A percentile compares a stretch with the other conserved stretches of the same genome.
Evolutionary conservation across 1,284 basidiomycete species (phyloP).

Genomic region (Irpex sp.): DNA sequence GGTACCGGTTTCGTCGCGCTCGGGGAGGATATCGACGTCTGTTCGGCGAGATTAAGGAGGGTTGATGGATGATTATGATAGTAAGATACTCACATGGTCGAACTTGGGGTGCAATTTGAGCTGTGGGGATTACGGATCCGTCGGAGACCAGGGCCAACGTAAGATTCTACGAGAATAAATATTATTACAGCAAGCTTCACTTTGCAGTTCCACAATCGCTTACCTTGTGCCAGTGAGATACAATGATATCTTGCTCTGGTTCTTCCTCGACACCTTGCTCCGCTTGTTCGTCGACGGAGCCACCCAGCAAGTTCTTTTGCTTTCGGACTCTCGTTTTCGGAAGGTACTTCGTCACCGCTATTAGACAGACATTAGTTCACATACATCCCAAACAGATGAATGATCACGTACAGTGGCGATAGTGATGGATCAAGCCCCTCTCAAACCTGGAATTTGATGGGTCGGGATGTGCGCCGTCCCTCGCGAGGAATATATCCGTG

Average conservation of each 20-base stretch:
- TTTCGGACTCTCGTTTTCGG: slow-evolving; percentile 71
- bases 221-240: slow-evolving; percentile 83
- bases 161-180: slow-evolving; percentile 52
- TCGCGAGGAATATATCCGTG: slow-evolving; percentile 82
- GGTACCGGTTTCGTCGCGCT: slow-evolving; percentile 56
- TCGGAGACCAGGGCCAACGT: slow-evolving; percentile 87
- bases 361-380: slow-evolving; percentile 6
- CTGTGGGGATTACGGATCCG: slow-evolving; percentile 46
- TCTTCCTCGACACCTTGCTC: slow-evolving; percentile 33
- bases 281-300: slow-evolving; percentile 29
- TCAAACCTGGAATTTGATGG: slow-evolving; percentile 51
- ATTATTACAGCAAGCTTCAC: background rate
- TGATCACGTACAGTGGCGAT: slow-evolving; percentile 69
- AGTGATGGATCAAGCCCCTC: slow-evolving; percentile 59
- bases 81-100: slow-evolving; percentile 46
- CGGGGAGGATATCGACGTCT: slow-evolving; percentile 59
- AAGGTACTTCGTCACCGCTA: slow-evolving; percentile 83
- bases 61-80: background rate
- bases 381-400: background rate
- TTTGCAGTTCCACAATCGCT: background rate
- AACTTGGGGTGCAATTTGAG: slow-evolving; percentile 58
- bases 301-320: slow-evolving; percentile 74
- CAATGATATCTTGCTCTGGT: slow-evolving; percentile 48
- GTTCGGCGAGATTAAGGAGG: slow-evolving; percentile 5
- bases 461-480: slow-evolving; percentile 59